Percentiles rank a stretch among this genome's conserved stretches.
phyloP scores from a whole-genome alignment of 164 flowering plant genomes.

The Chimonanthus salicifolius region DNA sequence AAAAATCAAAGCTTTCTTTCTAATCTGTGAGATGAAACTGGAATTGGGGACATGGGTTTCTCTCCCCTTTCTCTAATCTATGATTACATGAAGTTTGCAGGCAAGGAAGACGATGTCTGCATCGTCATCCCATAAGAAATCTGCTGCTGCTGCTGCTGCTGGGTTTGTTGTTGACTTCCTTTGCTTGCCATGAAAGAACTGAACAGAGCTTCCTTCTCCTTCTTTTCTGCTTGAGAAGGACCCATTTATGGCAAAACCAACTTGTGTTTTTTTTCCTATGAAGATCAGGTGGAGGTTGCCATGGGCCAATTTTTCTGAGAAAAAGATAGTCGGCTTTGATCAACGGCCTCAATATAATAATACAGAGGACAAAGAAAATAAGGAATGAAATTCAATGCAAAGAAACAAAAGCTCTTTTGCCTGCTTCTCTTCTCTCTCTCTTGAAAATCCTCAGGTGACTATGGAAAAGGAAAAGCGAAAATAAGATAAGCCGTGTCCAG shows the following conservation, averaged over 20 bases:
- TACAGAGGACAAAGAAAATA: neutral
- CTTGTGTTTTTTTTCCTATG: conserved; percentile 11
- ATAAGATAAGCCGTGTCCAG: conserved; percentile 26
- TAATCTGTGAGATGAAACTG: neutral
- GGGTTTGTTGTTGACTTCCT: conserved; percentile 13
- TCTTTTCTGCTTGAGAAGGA: conserved; percentile 14
- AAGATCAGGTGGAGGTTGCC: conserved; percentile 12
- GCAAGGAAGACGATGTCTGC: conserved; percentile 30
- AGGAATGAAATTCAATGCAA: conserved; percentile 34
- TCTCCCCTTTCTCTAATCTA: neutral
- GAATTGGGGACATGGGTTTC: neutral
- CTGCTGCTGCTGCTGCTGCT: conserved; percentile 34
- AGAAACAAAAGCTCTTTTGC: conserved; percentile 28
- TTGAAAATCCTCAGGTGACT: conserved; percentile 22
- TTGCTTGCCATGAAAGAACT: conserved; percentile 39
- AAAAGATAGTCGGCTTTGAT: conserved; percentile 26
- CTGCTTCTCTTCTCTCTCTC: conserved; percentile 14
- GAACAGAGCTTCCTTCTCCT: neutral
- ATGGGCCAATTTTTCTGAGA: conserved; percentile 3
- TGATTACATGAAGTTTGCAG: conserved; percentile 60
- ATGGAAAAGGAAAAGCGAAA: conserved; percentile 17
- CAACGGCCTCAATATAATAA: neutral
- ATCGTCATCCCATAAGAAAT: conserved; percentile 64
- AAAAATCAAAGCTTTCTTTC: neutral
- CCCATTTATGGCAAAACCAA: conserved; percentile 40